Percentiles rank a stretch among this genome's conserved stretches.
Conservation (phyloP, 441 rosid genomes). For the Hypseocharis bilobata region DNA sequence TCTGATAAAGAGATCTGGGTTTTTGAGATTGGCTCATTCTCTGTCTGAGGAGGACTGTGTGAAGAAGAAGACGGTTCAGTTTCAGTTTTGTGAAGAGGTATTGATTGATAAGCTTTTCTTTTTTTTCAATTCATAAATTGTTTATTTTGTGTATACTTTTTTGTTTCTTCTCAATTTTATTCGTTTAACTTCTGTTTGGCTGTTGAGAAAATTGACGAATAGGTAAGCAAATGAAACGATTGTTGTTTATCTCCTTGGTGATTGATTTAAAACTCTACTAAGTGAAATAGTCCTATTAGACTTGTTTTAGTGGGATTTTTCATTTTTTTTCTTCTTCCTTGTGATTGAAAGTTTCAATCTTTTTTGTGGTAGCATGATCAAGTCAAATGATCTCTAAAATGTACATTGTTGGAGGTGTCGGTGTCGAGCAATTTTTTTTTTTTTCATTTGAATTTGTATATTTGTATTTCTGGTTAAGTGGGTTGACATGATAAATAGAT, state of each 20-base stretch:
- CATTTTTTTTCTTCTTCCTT: background rate
- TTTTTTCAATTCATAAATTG: background rate
- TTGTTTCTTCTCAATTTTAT: background rate
- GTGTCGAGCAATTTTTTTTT: background rate
- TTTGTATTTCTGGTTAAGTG: background rate
- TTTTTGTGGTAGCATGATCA: background rate
- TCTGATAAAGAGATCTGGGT: conserved; percentile 21
- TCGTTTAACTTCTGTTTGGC: background rate
- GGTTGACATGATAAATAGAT: background rate
- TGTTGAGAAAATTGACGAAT: too few species aligned
- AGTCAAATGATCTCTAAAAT: background rate
- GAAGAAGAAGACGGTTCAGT: background rate
- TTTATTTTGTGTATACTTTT: background rate
- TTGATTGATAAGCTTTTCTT: too few species aligned
- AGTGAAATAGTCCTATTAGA: too few species aligned
- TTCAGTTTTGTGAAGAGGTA: background rate
- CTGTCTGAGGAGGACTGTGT: conserved; percentile 3
- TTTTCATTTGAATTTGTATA: background rate
- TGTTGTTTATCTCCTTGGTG: too few species aligned
- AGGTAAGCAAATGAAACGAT: background rate
- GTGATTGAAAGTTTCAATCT: background rate
- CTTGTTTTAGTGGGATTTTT: background rate
- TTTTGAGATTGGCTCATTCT: conserved; percentile 18
- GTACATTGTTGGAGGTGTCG: background rate
- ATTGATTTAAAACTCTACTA: background rate